A percentile compares a stretch with the other conserved stretches of the same genome.
Conservation (phyloP, 2,329 filamentous ascomycete genomes). For the Talaromyces sp. region DNA sequence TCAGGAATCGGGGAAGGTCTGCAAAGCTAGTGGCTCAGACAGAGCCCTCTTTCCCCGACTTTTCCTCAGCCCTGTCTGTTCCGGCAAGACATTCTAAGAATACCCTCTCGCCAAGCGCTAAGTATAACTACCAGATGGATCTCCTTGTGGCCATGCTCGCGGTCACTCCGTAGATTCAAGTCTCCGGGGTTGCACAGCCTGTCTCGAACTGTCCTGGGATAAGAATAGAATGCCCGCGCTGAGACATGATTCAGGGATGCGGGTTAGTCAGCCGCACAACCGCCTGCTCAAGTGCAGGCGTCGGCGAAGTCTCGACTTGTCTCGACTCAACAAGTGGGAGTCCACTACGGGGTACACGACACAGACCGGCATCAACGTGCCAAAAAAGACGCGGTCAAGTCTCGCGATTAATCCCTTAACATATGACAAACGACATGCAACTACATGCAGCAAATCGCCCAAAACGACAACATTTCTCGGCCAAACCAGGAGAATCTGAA, state of each 20-base stretch:
- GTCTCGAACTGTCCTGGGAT: slow-evolving; percentile 1
- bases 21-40: slow-evolving; percentile 10
- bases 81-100: slow-evolving; percentile 6
- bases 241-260: slow-evolving; percentile 1
- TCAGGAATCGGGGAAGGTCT: slow-evolving; percentile 30
- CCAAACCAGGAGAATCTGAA: slow-evolving; percentile 12
- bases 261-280: slow-evolving; percentile 6
- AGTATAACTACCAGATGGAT: background rate
- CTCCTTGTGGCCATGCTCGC: background rate
- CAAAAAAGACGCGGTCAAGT: no score
- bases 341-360: no score
- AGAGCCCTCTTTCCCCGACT: slow-evolving; percentile 1
- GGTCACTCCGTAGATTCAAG: slow-evolving; percentile 7
- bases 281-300: no score
- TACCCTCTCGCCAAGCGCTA: slow-evolving; percentile 7
- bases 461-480: background rate
- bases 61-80: slow-evolving; percentile 26
- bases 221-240: slow-evolving; percentile 17
- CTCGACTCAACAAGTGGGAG: no score
- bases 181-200: slow-evolving; percentile 11
- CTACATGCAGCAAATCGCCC: background rate
- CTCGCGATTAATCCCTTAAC: background rate
- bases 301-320: slow-evolving; percentile 4
- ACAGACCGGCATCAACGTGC: no score
- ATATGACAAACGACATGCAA: background rate